These are phyloP conservation scores for Xylaria flabelliformis DNA, from an alignment of 495 filamentous ascomycete genomes.

Conservation along the genomic window DNA sequence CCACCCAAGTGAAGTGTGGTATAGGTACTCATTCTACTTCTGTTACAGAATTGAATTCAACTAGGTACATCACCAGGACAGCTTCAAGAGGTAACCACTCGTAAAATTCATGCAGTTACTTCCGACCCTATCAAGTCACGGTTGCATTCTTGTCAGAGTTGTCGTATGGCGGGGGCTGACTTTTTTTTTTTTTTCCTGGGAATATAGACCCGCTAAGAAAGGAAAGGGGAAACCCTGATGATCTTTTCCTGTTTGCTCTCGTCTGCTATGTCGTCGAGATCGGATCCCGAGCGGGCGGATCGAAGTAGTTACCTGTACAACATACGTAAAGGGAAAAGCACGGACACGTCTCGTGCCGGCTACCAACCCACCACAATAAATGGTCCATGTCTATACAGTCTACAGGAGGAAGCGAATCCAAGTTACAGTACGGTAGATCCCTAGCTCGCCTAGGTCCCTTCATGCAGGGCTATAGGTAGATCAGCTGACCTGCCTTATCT, in stretches of 20 bases:
- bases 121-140: neutral
- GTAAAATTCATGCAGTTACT: neutral
- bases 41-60: neutral
- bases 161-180: neutral
- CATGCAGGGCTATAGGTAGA: neutral
- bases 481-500: slow-evolving; percentile 8
- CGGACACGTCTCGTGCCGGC: neutral
- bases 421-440: neutral
- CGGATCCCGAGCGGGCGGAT: slow-evolving; percentile 13
- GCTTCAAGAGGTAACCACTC: neutral
- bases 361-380: neutral
- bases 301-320: neutral
- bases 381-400: neutral
- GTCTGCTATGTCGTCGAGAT: slow-evolving; percentile 3
- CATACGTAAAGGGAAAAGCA: neutral
- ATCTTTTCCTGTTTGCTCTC: slow-evolving; percentile 6
- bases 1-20: neutral
- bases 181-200: neutral
- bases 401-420: neutral
- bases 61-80: neutral
- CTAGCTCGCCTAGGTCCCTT: neutral
- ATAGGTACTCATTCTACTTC: neutral
- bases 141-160: neutral
- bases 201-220: neutral
- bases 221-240: neutral